phyloP scores from a whole-genome alignment of 2,329 filamentous ascomycete species.

The Fusarium globosum region DNA sequence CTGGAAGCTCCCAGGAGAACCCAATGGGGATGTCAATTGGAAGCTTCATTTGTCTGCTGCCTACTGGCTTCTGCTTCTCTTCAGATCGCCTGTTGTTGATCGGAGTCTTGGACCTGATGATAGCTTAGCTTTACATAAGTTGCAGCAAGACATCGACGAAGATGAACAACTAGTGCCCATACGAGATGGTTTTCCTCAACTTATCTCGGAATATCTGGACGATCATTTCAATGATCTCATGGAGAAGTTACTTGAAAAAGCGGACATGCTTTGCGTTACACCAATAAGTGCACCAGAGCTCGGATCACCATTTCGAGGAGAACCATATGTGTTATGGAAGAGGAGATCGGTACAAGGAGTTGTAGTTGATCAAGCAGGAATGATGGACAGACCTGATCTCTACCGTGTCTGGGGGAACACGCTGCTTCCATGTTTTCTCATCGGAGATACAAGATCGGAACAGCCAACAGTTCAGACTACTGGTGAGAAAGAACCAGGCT shows the following conservation, averaged over 20 bases:
- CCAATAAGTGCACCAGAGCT: too few species aligned
- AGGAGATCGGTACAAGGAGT: background rate
- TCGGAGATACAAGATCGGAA: constrained; percentile 35
- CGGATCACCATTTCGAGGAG: too few species aligned
- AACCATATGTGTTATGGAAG: background rate
- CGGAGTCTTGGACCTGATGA: constrained; percentile 1
- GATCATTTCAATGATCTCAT: background rate
- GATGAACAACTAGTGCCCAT: background rate
- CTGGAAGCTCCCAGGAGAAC: background rate
- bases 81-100: background rate
- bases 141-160: background rate
- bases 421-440: constrained; percentile 32
- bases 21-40: background rate
- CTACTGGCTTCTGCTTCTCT: constrained; percentile 27
- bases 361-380: constrained; percentile 40
- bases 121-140: background rate
- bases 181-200: too few species aligned
- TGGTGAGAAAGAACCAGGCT: background rate
- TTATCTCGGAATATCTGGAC: too few species aligned
- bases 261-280: background rate
- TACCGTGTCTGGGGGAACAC: constrained; percentile 40
- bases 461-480: constrained; percentile 7
- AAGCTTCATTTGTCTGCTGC: constrained; percentile 12
- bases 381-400: constrained; percentile 29
- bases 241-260: background rate